Percentiles rank a stretch among this genome's conserved stretches.
Conservation (phyloP, 768 basidiomycete genomes). For the Rhizopogon vinicolor region DNA sequence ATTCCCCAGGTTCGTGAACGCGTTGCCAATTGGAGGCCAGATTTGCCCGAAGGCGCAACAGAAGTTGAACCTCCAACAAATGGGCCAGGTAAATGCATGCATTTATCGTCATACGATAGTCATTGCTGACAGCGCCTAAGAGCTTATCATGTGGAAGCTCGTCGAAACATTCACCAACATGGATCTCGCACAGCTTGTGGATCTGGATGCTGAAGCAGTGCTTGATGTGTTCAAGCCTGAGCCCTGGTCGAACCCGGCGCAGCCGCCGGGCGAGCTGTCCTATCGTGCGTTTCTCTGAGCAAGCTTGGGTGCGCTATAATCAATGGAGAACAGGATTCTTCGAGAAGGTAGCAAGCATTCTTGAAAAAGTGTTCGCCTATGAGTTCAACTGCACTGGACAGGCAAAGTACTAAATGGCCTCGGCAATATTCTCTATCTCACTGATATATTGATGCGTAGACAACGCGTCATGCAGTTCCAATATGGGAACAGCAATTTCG, state of each 20-base stretch:
- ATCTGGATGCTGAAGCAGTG: constrained; percentile 49
- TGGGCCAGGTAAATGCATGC: constrained; percentile 34
- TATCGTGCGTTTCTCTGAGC: constrained; percentile 26
- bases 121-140: constrained; percentile 16
- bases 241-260: constrained; percentile 31
- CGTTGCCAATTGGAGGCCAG: constrained; percentile 34
- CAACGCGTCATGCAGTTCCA: constrained; percentile 51
- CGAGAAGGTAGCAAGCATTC: constrained; percentile 32
- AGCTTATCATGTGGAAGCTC: constrained; percentile 43
- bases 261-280: constrained; percentile 39
- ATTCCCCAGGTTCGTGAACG: constrained; percentile 64
- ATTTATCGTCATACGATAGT: neutral
- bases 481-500: constrained; percentile 42
- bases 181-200: constrained; percentile 57
- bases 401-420: constrained; percentile 24
- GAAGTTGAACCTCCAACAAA: constrained; percentile 22
- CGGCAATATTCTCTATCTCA: neutral
- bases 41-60: constrained; percentile 9
- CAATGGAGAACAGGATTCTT: constrained; percentile 40
- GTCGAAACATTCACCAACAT: constrained; percentile 67
- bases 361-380: constrained; percentile 41
- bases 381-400: constrained; percentile 32
- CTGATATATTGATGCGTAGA: constrained; percentile 15
- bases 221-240: constrained; percentile 43
- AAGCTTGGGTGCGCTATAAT: neutral